Evolutionary conservation across 192 early-diverging fungal genomes (phyloP).

Genomic region (Allomyces javanicus): DNA sequence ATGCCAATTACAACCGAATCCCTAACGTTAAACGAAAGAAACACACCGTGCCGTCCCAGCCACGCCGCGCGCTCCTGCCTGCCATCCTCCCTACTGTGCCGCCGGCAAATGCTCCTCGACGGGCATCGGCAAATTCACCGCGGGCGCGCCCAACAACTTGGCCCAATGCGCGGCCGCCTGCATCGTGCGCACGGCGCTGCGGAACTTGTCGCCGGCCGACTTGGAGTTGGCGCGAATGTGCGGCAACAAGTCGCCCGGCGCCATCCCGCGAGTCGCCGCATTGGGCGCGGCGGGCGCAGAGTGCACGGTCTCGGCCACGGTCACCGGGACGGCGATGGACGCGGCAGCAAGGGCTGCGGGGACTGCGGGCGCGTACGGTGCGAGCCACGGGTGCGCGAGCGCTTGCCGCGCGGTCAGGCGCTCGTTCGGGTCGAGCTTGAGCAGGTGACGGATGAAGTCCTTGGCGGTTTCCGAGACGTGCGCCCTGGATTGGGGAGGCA

Average conservation of each 20-base stretch:
- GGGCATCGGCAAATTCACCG: background rate
- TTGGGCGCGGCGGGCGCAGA: background rate
- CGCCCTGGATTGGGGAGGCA: constrained; percentile 33
- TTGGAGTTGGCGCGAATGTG: background rate
- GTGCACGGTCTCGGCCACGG: background rate
- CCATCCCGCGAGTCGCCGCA: no score
- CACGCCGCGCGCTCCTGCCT: no score
- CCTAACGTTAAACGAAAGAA: no score
- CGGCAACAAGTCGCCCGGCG: background rate
- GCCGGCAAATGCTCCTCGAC: background rate
- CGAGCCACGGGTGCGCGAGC: constrained; percentile 56
- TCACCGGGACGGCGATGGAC: background rate
- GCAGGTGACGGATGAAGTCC: constrained; percentile 44
- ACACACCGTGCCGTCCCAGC: no score
- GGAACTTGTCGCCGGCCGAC: background rate
- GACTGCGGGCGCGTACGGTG: background rate
- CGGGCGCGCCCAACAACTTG: background rate
- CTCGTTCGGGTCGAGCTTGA: constrained; percentile 35
- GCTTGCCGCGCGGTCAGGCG: constrained; percentile 58
- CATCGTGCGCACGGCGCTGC: constrained; percentile 3
- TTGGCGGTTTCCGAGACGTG: constrained; percentile 65
- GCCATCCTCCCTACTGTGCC: background rate
- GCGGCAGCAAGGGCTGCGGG: no score
- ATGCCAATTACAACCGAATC: no score
- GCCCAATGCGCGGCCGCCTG: background rate